Evolutionary conservation across 1,284 basidiomycete species (phyloP).

Genomic region (Puccinia coronata): DNA sequence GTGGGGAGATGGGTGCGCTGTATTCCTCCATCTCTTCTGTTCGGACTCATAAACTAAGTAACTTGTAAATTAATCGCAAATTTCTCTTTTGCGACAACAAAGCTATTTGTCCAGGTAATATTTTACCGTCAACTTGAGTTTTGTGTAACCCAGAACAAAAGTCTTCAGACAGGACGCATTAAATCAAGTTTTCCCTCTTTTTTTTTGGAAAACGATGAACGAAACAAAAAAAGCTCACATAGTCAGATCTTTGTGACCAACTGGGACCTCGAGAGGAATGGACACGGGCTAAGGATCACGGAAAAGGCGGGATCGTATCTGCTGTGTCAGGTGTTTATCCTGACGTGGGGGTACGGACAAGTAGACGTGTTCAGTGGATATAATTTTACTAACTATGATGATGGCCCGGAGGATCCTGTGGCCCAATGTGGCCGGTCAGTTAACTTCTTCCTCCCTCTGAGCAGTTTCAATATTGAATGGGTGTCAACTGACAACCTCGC

Average conservation of each 20-base stretch:
- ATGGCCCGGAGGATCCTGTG: constrained; percentile 1
- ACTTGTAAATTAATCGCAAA: background rate
- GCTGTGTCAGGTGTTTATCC: constrained; percentile 25
- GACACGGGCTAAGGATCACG: background rate
- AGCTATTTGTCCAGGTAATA: constrained; percentile 41
- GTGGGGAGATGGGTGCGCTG: constrained; percentile 44
- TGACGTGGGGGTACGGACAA: constrained; percentile 44
- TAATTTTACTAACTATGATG: constrained; percentile 41
- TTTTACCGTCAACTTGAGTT: no score
- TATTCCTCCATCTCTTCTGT: background rate
- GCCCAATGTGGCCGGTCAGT: constrained; percentile 39
- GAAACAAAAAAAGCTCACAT: constrained; percentile 9
- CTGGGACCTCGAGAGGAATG: constrained; percentile 38
- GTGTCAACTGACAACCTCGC: no score
- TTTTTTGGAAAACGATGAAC: no score
- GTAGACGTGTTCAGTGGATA: constrained; percentile 45
- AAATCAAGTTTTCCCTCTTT: no score
- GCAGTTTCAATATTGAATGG: no score
- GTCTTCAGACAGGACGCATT: no score
- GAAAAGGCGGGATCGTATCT: background rate
- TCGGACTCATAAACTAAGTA: no score
- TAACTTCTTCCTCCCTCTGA: background rate
- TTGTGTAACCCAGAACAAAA: no score
- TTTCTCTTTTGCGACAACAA: background rate
- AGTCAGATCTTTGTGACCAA: constrained; percentile 44